Conservation (phyloP, 1,284 basidiomycete genomes). For the Ceratobasidium sp. region DNA sequence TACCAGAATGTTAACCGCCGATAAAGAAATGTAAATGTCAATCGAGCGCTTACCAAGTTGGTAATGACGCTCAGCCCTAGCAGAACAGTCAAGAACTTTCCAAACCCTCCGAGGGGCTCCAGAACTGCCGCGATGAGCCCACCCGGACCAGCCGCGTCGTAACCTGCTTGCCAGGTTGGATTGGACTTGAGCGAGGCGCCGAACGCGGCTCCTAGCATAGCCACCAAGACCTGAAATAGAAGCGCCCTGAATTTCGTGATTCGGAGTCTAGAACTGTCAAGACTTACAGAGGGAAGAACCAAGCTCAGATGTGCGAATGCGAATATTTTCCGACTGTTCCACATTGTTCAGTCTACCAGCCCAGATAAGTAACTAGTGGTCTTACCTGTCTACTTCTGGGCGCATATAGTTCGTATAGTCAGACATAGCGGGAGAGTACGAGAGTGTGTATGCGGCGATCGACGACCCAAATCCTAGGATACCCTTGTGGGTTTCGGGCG, state of each 20-base stretch:
- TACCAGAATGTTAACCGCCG: too few species aligned
- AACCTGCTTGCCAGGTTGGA: slow-evolving; percentile 69
- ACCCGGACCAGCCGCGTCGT: slow-evolving; percentile 62
- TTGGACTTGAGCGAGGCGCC: slow-evolving; percentile 64
- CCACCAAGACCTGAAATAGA: slow-evolving; percentile 61
- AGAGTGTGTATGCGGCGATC: slow-evolving; percentile 75
- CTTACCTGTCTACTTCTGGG: slow-evolving; percentile 62
- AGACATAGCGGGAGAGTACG: slow-evolving; percentile 67
- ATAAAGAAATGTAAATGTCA: too few species aligned
- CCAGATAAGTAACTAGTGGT: too few species aligned
- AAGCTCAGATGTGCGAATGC: slow-evolving; percentile 76
- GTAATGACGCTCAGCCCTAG: slow-evolving; percentile 70
- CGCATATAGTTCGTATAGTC: slow-evolving; percentile 76
- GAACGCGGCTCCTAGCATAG: slow-evolving; percentile 78
- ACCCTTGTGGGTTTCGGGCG: slow-evolving; percentile 59
- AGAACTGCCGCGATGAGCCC: slow-evolving; percentile 77
- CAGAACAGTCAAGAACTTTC: slow-evolving; percentile 80
- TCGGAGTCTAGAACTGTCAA: neutral
- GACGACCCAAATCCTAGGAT: slow-evolving; percentile 71
- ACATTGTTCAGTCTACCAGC: neutral
- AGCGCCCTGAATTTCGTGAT: too few species aligned
- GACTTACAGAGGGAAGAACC: slow-evolving; percentile 66
- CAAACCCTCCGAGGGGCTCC: slow-evolving; percentile 60
- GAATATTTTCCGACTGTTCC: slow-evolving; percentile 69
- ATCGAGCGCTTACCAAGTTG: too few species aligned